Evolutionary conservation across 148 eudicot species (phyloP), one percentile per base, ranked within the genome.

Genomic region (Rhododendron ovatum): DNA sequence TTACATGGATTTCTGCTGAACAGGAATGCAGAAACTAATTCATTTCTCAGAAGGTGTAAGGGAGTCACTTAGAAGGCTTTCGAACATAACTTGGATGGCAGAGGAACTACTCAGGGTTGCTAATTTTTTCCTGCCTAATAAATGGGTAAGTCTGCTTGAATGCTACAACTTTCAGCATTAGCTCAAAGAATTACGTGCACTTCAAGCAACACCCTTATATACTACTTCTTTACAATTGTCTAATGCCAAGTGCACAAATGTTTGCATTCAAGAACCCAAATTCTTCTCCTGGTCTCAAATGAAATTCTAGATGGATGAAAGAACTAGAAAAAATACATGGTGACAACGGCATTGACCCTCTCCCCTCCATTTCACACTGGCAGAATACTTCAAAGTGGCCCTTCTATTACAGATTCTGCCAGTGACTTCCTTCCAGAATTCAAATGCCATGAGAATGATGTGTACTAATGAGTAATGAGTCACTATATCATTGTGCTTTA

Each of bases 101-200:
- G 93, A 91, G 83, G 94, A 92, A 84, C 82, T 92, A 86, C 89
- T 91, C 5, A 90, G 90, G 81, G 94, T 92, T 65, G 94, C 93
- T 78, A 91, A 92, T 75, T 91, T 90, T 86, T 83, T 90, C 84
- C 91, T 84, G 86, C 94, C 93, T 7, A 90, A 92, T 84, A 91
- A 90, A 88, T 92, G 94, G 94, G 94, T 92, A 84, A 91, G 94
- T 81, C 50, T 73, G 53, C 43, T 71, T 37, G 24, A 22, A 43
- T 85, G 39, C 28, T 55, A 69, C 84, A 55, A 33, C 17, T 78
- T 78, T 74, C 24, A 47, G 75, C 76, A 75, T 30, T 3, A 51
- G 78, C 33, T 17, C 24, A 50, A 3, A 33, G 3, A 30, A 39
- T 24, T 33, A 5, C 18, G 15, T 28, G 69, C 48, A 55, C 35